These are phyloP conservation scores for Pezicula rhizophila DNA, from an alignment of 2,329 filamentous ascomycete species.

Conservation along the genomic window DNA sequence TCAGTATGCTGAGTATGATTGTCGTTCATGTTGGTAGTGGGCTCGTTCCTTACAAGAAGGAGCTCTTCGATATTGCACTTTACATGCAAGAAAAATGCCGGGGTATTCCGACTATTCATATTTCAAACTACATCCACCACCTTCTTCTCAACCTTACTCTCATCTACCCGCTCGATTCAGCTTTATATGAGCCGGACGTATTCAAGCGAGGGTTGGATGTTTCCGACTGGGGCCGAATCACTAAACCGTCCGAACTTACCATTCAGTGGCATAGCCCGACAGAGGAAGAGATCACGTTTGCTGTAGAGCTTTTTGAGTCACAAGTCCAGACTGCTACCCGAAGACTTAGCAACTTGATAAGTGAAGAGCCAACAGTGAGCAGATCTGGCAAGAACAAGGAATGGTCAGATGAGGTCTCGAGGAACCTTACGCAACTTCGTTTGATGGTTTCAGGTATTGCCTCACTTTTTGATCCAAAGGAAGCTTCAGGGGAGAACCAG, in stretches of 20 bases:
- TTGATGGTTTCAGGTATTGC: slow-evolving; percentile 89
- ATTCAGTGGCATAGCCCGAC: slow-evolving; percentile 89
- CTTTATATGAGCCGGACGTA: slow-evolving; percentile 76
- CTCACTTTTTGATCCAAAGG: slow-evolving; percentile 77
- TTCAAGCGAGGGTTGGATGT: slow-evolving; percentile 66
- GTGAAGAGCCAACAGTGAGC: slow-evolving; percentile 74
- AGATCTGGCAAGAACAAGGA: slow-evolving; percentile 95
- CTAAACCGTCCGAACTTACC: slow-evolving; percentile 67
- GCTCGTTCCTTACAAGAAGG: slow-evolving; percentile 80
- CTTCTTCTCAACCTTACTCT: slow-evolving; percentile 89
- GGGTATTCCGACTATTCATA: slow-evolving; percentile 88
- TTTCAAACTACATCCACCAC: slow-evolving; percentile 97
- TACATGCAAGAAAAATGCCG: slow-evolving; percentile 97
- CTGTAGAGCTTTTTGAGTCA: slow-evolving; percentile 79
- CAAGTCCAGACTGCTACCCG: slow-evolving; percentile 73
- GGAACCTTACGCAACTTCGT: slow-evolving; percentile 80
- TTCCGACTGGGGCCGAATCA: slow-evolving; percentile 78
- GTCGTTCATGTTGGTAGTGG: slow-evolving; percentile 92
- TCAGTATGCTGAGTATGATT: slow-evolving; percentile 96
- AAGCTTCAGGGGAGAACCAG: slow-evolving; percentile 50
- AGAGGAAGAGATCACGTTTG: slow-evolving; percentile 77
- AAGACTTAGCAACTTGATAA: slow-evolving; percentile 72
- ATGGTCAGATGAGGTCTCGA: slow-evolving; percentile 94
- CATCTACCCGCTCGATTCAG: slow-evolving; percentile 87
- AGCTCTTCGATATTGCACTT: slow-evolving; percentile 82